Base-by-base conservation (phyloP, 176 grass and related monocot species). In the Pharus latifolius region DNA sequence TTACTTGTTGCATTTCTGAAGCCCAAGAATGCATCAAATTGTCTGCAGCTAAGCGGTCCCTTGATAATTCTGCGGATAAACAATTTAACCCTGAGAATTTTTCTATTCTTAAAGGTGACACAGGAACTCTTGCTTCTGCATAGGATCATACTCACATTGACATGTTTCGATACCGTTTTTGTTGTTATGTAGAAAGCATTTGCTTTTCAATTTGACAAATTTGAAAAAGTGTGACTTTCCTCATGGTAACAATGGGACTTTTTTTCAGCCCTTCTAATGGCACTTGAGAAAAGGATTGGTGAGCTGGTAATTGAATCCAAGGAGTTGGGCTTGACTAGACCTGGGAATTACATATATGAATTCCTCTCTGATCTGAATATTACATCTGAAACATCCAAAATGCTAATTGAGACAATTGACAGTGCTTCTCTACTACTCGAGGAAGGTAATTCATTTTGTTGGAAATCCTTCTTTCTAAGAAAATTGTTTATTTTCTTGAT, bases 321-420 rank as follows among this genome's bases (percentile, higher is more conserved):
- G 83, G 94, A 91, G 54, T 66, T 88, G 57, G 94, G 89, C 26
- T 91, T 85, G 61, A 98, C 94, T 69, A 77, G 80, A 41, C 63
- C 81, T 69, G 87, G 90, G 63, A 80, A 24, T 78, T 98, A 98
- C 66, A 91, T 98, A 61, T 98, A 90, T 7, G 87, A 98, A 49
- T 98, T 98, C 55, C 84, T 98, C 20, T 85, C 95, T 65, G 95
- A 98, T 49, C 67, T 93, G 61, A 98, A 98, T 71, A 93, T 98
- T 76, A 98, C 81, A 1, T 69, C 77, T 46, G 81, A 98, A 78
- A 98, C 90, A 63, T 86, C 95, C 56, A 98, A 85, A 80, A 93
- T 90, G 73, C 86, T 98, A 52, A 88, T 93, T 34, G 87, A 90
- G 68, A 93, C 89, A 15, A 93, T 98, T 78, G 95, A 91, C 59